A percentile compares a stretch with the other conserved stretches of the same genome.
Evolutionary conservation across 495 filamentous ascomycete species (phyloP).

Genomic region (Apodospora peruviana): DNA sequence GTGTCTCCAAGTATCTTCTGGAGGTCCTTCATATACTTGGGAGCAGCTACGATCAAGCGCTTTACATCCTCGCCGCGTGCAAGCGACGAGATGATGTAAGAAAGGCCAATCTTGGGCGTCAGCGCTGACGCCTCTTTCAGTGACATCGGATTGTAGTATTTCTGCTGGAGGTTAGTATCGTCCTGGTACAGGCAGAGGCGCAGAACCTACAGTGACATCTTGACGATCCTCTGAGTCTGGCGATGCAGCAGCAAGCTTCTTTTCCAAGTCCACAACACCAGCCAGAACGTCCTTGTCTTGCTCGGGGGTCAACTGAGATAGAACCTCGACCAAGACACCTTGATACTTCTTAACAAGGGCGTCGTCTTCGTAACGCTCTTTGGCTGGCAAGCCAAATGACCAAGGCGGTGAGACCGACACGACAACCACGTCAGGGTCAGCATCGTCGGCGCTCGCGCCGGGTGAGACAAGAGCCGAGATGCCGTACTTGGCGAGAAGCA

Average conservation of each 20-base stretch:
- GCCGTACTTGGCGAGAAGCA: slow-evolving; percentile 31
- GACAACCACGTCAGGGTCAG: slow-evolving; percentile 54
- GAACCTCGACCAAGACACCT: slow-evolving; percentile 28
- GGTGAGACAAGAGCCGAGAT: slow-evolving; percentile 40
- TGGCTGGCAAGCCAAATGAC: slow-evolving; percentile 53
- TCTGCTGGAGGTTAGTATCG: not conserved
- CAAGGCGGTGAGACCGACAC: slow-evolving; percentile 46
- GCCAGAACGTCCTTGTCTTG: slow-evolving; percentile 11
- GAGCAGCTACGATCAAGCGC: not conserved
- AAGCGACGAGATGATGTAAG: not conserved
- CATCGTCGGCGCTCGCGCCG: slow-evolving; percentile 48
- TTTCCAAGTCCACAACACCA: slow-evolving; percentile 50
- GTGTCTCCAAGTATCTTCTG: not conserved
- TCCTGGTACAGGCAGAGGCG: not conserved
- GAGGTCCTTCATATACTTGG: not conserved
- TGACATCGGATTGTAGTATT: not conserved
- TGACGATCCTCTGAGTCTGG: slow-evolving; percentile 46
- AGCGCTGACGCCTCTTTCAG: not conserved
- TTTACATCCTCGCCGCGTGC: not conserved
- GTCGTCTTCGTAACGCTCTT: slow-evolving; percentile 57
- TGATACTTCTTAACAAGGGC: slow-evolving; percentile 48
- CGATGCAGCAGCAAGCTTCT: slow-evolving; percentile 50
- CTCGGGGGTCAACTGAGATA: slow-evolving; percentile 16
- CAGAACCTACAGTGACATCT: slow-evolving; percentile 3
- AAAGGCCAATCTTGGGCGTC: not conserved